phyloP scores from a whole-genome alignment of 1,139 yeast genomes.

The Nakaseomyces kungkrabaensis region DNA sequence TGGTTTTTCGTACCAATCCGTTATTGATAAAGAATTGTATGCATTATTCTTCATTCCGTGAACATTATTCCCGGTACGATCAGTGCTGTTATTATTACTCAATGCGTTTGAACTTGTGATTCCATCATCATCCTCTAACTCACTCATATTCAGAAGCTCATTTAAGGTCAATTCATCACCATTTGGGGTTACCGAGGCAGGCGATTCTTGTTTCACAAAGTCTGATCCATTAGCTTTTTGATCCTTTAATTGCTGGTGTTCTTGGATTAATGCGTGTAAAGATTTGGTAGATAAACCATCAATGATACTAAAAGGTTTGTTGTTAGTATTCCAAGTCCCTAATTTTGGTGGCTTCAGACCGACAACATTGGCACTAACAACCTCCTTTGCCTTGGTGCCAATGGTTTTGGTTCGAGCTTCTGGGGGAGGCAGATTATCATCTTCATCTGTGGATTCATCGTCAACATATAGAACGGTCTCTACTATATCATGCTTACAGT shows the following conservation, averaged over 20 bases:
- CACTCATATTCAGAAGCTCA: slow-evolving; percentile 80
- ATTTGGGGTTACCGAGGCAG: slow-evolving; percentile 21
- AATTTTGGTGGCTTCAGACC: slow-evolving; percentile 85
- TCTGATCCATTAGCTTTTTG: slow-evolving; percentile 11
- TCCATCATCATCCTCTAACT: slow-evolving; percentile 63
- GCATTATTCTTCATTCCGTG: slow-evolving; percentile 7
- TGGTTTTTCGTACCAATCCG: slow-evolving; percentile 36
- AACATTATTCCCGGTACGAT: neutral
- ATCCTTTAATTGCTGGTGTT: slow-evolving; percentile 23
- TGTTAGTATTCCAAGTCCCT: slow-evolving; percentile 85
- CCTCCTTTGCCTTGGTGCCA: slow-evolving; percentile 77
- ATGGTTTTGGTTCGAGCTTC: slow-evolving; percentile 43
- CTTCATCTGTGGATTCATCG: slow-evolving; percentile 92
- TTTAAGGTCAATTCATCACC: slow-evolving; percentile 67
- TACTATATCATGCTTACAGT: slow-evolving; percentile 17
- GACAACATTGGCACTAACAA: slow-evolving; percentile 71
- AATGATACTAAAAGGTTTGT: slow-evolving; percentile 83
- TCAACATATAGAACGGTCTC: slow-evolving; percentile 28
- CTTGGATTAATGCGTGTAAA: slow-evolving; percentile 36
- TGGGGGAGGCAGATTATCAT: slow-evolving; percentile 59
- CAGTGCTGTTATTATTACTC: neutral
- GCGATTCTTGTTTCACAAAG: slow-evolving; percentile 4
- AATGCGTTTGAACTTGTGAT: slow-evolving; percentile 1
- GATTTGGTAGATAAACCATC: slow-evolving; percentile 89
- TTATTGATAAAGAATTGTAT: slow-evolving; percentile 5